phyloP scores from a whole-genome alignment of 1,284 basidiomycete genomes.

The Leucoagaricus sp. region DNA sequence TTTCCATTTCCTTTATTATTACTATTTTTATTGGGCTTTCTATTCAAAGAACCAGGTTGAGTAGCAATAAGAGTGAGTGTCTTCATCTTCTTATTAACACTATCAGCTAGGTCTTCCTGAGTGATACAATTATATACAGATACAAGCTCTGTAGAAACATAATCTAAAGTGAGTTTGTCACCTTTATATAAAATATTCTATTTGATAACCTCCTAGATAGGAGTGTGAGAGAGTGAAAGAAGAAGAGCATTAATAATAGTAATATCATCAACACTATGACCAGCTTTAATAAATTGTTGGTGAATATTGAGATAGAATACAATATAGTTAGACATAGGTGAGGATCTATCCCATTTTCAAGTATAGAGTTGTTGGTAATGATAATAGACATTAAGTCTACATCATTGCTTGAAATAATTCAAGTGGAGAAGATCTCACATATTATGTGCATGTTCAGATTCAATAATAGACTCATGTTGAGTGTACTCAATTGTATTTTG shows the following conservation, averaged over 20 bases:
- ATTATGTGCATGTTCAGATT: too few relatives aligned
- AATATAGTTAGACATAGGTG: not conserved
- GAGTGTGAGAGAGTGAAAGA: not conserved
- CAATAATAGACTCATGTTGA: constrained; percentile 12
- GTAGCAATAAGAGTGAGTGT: too few relatives aligned
- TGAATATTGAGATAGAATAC: not conserved
- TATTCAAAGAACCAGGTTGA: too few relatives aligned
- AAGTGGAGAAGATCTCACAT: not conserved
- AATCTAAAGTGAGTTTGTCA: not conserved
- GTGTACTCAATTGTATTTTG: too few relatives aligned
- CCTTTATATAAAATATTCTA: not conserved
- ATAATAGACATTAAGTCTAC: not conserved
- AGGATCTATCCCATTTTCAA: not conserved
- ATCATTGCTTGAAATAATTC: not conserved
- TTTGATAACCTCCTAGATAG: not conserved
- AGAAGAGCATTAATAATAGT: not conserved
- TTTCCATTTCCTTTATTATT: too few relatives aligned
- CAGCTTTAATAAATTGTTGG: not conserved
- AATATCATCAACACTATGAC: not conserved
- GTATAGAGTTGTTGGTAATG: not conserved
- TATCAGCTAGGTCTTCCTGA: too few relatives aligned
- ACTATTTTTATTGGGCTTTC: too few relatives aligned
- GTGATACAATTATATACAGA: not conserved
- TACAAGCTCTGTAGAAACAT: not conserved
- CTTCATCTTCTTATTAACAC: too few relatives aligned